A percentile compares a stretch with the other conserved stretches of the same genome.
These are phyloP conservation scores for Microstegium vimineum DNA, from an alignment of 176 grass and related monocot species.

Conservation along the genomic window DNA sequence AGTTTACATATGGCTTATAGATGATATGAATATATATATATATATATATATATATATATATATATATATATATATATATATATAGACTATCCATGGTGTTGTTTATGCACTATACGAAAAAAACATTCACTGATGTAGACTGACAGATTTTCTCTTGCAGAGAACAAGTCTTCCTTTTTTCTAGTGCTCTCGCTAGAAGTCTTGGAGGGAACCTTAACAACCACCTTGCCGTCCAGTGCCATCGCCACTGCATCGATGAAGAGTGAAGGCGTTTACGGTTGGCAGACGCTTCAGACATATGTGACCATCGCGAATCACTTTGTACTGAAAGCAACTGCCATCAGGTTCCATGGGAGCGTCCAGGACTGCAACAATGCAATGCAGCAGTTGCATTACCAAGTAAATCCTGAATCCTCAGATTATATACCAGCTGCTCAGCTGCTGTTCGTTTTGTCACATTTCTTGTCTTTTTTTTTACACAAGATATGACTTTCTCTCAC, in stretches of 20 bases:
- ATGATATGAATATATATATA: too few relatives aligned
- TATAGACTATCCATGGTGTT: not conserved
- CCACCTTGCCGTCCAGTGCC: slow-evolving; percentile 36
- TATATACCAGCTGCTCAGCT: not conserved
- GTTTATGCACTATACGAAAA: not conserved
- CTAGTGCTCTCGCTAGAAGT: slow-evolving; percentile 71
- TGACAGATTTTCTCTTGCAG: slow-evolving; percentile 27
- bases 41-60: too few relatives aligned
- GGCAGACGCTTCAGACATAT: slow-evolving; percentile 58
- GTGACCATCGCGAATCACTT: slow-evolving; percentile 64
- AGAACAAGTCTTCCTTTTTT: slow-evolving; percentile 59
- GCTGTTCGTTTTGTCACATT: not conserved
- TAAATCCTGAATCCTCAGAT: slow-evolving; percentile 20
- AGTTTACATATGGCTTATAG: too few relatives aligned
- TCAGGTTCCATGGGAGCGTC: slow-evolving; percentile 55
- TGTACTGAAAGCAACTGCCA: slow-evolving; percentile 48
- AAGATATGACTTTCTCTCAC: slow-evolving; percentile 12
- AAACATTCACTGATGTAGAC: not conserved
- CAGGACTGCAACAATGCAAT: slow-evolving; percentile 61
- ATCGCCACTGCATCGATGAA: slow-evolving; percentile 46
- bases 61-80: not conserved
- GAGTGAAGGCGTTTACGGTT: slow-evolving; percentile 34
- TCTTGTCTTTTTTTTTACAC: not conserved
- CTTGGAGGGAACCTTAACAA: slow-evolving; percentile 46
- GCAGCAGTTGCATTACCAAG: slow-evolving; percentile 60